These are phyloP conservation scores for Trichoderma atrobrunneum DNA, from an alignment of 2,329 filamentous ascomycete genomes.

Conservation along the genomic window DNA sequence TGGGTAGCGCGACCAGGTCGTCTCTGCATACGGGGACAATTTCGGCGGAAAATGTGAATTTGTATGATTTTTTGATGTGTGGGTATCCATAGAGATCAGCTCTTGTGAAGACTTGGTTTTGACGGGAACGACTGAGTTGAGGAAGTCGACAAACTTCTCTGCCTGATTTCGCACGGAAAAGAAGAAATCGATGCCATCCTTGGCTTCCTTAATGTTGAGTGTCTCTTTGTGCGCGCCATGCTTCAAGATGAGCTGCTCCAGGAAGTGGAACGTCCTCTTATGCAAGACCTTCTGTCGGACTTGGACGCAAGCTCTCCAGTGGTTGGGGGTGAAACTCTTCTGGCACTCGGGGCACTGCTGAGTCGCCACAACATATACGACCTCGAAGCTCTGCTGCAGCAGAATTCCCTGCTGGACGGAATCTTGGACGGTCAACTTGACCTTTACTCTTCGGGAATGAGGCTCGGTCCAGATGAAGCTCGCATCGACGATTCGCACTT, in stretches of 20 bases:
- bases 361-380: conserved; percentile 83
- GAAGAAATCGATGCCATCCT: conserved; percentile 95
- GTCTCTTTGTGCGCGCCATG: conserved; percentile 88
- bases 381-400: conserved; percentile 92
- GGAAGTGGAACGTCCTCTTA: conserved; percentile 70
- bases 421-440: conserved; percentile 91
- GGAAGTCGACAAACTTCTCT: conserved; percentile 87
- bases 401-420: conserved; percentile 60
- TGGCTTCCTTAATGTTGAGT: conserved; percentile 96
- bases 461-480: conserved; percentile 98
- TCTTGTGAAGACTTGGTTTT: conserved; percentile 75
- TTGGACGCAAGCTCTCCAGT: conserved; percentile 90
- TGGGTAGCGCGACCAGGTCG: conserved; percentile 88
- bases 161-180: conserved; percentile 87
- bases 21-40: conserved; percentile 96
- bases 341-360: conserved; percentile 94
- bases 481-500: conserved; percentile 92
- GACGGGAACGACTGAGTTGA: conserved; percentile 76
- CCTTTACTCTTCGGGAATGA: conserved; percentile 85
- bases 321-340: conserved; percentile 95
- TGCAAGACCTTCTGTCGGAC: conserved; percentile 96
- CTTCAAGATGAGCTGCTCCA: conserved; percentile 95
- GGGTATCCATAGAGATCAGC: conserved; percentile 87
- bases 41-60: conserved; percentile 88
- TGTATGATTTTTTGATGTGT: conserved; percentile 92